Evolutionary conservation across 345 rosid genomes (phyloP).

Genomic region (Geranium rotundifolium): DNA sequence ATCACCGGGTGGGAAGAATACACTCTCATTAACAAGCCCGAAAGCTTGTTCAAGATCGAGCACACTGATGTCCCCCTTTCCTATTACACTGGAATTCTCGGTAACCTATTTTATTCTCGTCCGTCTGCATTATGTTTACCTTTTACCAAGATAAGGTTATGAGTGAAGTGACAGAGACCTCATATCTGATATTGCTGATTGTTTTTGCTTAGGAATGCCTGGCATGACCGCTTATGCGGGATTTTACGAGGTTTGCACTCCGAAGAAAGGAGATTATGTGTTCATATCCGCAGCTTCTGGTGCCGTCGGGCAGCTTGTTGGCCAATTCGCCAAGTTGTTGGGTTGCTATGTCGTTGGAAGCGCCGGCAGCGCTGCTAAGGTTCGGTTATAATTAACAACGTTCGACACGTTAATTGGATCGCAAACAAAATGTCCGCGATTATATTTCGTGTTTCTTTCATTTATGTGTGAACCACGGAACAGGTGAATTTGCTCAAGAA

Average conservation of each 20-base stretch:
- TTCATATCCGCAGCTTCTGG: neutral
- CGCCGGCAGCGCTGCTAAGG: constrained; percentile 16
- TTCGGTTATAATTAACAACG: too few relatives aligned
- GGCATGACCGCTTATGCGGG: constrained; percentile 14
- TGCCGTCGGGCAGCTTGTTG: constrained; percentile 2
- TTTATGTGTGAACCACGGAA: neutral
- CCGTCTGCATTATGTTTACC: too few relatives aligned
- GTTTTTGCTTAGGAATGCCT: constrained; percentile 19
- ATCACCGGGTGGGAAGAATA: constrained; percentile 15
- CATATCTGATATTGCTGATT: too few relatives aligned
- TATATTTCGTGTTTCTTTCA: neutral
- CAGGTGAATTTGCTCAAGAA: constrained; percentile 39
- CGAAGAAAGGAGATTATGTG: constrained; percentile 14
- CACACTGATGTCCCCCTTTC: constrained; percentile 13
- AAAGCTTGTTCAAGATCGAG: constrained; percentile 9
- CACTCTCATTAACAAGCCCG: constrained; percentile 2
- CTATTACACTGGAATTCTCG: constrained; percentile 14
- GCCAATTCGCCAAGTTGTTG: constrained; percentile 15
- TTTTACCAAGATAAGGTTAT: too few relatives aligned
- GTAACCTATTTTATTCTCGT: too few relatives aligned
- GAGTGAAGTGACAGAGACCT: too few relatives aligned
- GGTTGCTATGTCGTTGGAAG: constrained; percentile 19
- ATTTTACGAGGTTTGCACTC: constrained; percentile 8
- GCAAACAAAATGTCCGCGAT: neutral
- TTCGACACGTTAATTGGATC: neutral